Percentiles rank a stretch among this genome's conserved stretches.
These are phyloP conservation scores for Conringia planisiliqua DNA, from an alignment of 345 rosid genomes.

Conservation along the genomic window DNA sequence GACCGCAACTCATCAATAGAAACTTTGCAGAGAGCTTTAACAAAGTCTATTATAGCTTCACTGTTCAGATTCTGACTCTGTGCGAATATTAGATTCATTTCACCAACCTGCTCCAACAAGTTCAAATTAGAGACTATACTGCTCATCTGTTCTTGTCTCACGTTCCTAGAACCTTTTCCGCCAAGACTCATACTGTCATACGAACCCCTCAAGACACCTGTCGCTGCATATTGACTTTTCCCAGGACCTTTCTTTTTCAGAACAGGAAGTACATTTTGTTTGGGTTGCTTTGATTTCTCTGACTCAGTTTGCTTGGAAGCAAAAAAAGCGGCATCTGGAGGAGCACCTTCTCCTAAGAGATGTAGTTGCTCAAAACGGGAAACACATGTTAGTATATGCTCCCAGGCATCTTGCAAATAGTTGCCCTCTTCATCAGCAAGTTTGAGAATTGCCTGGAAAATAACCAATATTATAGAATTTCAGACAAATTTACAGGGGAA, in stretches of 20 bases:
- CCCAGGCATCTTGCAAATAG: conserved; percentile 88
- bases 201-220: conserved; percentile 87
- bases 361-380: conserved; percentile 93
- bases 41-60: conserved; percentile 94
- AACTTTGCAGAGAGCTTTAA: conserved; percentile 97
- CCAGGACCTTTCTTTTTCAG: conserved; percentile 73
- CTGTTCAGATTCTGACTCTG: conserved; percentile 94
- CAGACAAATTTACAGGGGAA: neutral
- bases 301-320: conserved; percentile 54
- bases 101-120: conserved; percentile 94
- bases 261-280: conserved; percentile 52
- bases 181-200: conserved; percentile 73
- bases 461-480: conserved; percentile 5
- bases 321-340: conserved; percentile 54
- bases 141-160: conserved; percentile 65
- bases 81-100: conserved; percentile 92
- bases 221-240: conserved; percentile 64
- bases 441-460: conserved; percentile 64
- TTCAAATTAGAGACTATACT: conserved; percentile 72
- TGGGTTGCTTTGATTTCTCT: conserved; percentile 40
- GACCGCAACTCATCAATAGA: conserved; percentile 95
- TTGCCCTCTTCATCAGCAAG: conserved; percentile 90
- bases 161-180: conserved; percentile 53
- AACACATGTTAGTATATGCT: conserved; percentile 83
- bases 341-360: conserved; percentile 91